These are phyloP conservation scores for Phytophthora nicotianae DNA, from an alignment of 352 stramenopile species.

Conservation along the genomic window DNA sequence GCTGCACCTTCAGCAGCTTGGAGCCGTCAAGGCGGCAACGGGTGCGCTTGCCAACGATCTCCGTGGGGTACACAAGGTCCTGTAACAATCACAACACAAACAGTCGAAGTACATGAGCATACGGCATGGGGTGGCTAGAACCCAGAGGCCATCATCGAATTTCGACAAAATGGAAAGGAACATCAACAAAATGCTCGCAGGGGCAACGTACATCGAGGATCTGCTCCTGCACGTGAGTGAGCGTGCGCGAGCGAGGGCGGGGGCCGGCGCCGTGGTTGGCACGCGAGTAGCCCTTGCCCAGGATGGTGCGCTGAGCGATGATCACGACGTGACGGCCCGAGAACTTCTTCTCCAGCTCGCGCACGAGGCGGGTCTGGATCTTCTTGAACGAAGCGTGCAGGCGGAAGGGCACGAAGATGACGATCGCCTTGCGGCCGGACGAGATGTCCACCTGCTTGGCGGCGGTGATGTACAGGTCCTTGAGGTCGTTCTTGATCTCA, in stretches of 20 bases:
- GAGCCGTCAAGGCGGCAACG: conserved; percentile 96
- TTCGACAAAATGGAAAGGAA: conserved; percentile 29
- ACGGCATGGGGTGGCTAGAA: conserved; percentile 88
- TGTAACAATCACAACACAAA: conserved; percentile 46
- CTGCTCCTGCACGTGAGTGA: conserved; percentile 98
- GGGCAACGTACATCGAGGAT: conserved; percentile 95
- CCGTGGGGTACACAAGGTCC: conserved; percentile 99
- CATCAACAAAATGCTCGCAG: conserved; percentile 10
- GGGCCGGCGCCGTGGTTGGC: conserved; percentile 95
- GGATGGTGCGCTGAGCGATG: conserved; percentile 99
- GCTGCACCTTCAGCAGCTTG: conserved; percentile 98
- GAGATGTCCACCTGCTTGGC: conserved; percentile 99
- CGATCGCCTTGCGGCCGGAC: conserved; percentile 96
- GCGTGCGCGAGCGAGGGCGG: conserved; percentile 96
- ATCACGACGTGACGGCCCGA: conserved; percentile 98
- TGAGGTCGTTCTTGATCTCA: conserved; percentile 98
- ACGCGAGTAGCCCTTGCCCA: conserved; percentile 97
- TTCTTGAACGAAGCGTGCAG: conserved; percentile 98
- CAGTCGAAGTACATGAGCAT: conserved; percentile 66
- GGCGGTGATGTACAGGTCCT: conserved; percentile 98
- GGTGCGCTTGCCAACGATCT: conserved; percentile 99
- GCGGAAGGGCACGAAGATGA: conserved; percentile 99
- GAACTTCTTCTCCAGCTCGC: conserved; percentile 99
- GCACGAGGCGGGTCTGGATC: conserved; percentile 97
- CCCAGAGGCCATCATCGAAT: conserved; percentile 90